These are phyloP conservation scores for Podospora bellae-mahoneyi DNA, from an alignment of 495 filamentous ascomycete genomes.

Conservation along the genomic window DNA sequence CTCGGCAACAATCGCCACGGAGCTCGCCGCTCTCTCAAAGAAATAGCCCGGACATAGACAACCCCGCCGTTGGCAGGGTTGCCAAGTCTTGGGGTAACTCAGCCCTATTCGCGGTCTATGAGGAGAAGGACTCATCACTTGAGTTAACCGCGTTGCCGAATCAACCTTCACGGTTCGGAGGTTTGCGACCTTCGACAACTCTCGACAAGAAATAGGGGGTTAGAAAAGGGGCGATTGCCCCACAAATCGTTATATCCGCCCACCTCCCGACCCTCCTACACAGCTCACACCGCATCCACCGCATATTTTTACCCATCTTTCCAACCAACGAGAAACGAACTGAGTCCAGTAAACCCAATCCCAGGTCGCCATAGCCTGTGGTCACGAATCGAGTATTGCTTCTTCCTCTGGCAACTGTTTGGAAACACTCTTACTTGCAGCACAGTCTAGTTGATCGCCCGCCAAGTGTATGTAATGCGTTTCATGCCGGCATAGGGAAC, in stretches of 20 bases:
- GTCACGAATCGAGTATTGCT: background rate
- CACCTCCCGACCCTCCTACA: background rate
- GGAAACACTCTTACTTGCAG: background rate
- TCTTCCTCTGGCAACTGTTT: background rate
- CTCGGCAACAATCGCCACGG: background rate
- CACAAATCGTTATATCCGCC: background rate
- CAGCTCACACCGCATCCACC: background rate
- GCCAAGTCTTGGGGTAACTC: background rate
- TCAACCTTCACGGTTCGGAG: background rate
- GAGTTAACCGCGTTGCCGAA: background rate
- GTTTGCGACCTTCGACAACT: background rate
- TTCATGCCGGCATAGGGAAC: slow-evolving; percentile 18
- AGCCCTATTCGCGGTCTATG: background rate
- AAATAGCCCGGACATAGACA: background rate
- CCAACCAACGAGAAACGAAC: background rate
- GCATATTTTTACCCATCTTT: background rate
- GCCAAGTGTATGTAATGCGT: slow-evolving; percentile 12
- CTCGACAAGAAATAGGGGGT: background rate
- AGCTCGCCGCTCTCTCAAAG: background rate
- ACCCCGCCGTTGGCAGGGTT: background rate
- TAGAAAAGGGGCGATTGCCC: background rate
- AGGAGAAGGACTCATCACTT: background rate
- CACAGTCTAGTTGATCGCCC: background rate
- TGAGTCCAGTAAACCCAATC: background rate
- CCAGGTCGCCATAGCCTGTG: background rate